phyloP scores from a whole-genome alignment of 2,329 filamentous ascomycete genomes.

The Trichophyton equinum region DNA sequence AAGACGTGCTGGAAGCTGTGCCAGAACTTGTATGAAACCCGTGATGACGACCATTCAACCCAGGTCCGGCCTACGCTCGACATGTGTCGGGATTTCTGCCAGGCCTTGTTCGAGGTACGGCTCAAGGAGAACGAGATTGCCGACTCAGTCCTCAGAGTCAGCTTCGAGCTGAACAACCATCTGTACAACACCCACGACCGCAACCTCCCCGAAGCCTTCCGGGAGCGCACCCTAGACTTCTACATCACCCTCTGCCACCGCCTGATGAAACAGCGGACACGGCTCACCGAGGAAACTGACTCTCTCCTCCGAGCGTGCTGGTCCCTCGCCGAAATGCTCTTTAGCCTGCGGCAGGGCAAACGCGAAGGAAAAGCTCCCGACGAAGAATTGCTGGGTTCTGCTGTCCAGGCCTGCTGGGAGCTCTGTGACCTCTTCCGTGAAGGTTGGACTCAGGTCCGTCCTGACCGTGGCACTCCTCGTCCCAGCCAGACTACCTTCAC shows the following conservation, averaged over 20 bases:
- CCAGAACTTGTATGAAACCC: slow-evolving; percentile 72
- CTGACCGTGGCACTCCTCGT: slow-evolving; percentile 72
- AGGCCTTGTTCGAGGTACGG: slow-evolving; percentile 77
- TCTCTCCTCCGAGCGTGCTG: slow-evolving; percentile 75
- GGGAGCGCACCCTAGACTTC: slow-evolving; percentile 82
- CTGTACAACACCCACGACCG: slow-evolving; percentile 85
- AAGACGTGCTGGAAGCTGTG: slow-evolving; percentile 89
- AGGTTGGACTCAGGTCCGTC: slow-evolving; percentile 79
- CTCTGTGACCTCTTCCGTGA: slow-evolving; percentile 86
- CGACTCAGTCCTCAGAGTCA: slow-evolving; percentile 80
- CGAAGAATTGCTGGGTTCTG: slow-evolving; percentile 73
- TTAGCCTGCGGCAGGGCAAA: slow-evolving; percentile 72
- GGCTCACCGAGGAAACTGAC: slow-evolving; percentile 69
- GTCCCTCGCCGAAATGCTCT: slow-evolving; percentile 84
- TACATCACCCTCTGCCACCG: slow-evolving; percentile 89
- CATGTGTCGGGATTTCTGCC: slow-evolving; percentile 82
- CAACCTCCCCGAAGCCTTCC: slow-evolving; percentile 70
- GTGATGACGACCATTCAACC: slow-evolving; percentile 56
- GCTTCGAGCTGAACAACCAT: slow-evolving; percentile 91
- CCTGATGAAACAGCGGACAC: slow-evolving; percentile 84
- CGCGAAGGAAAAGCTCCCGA: slow-evolving; percentile 61
- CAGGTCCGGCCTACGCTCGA: slow-evolving; percentile 67
- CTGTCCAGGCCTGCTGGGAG: slow-evolving; percentile 89
- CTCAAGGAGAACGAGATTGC: slow-evolving; percentile 63
- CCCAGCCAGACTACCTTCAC: slow-evolving; percentile 67